phyloP scores from a whole-genome alignment of 805 yeast genomes.

The Wickerhamiella musiphila region DNA sequence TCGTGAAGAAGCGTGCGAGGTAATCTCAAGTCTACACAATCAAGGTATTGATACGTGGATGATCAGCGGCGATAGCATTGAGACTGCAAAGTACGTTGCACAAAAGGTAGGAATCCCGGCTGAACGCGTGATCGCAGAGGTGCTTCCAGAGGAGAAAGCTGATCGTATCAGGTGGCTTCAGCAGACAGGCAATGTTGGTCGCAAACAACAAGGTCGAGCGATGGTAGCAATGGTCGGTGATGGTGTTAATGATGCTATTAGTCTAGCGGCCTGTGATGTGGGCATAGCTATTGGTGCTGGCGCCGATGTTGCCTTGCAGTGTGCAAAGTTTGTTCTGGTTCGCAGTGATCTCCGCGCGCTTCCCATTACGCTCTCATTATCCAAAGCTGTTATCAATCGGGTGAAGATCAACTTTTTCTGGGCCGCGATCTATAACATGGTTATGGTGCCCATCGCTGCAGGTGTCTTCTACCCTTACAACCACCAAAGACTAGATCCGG shows the following conservation, averaged over 20 bases:
- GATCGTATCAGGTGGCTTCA: constrained; percentile 40
- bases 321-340: constrained; percentile 56
- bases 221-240: constrained; percentile 69
- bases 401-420: constrained; percentile 72
- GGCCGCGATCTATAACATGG: constrained; percentile 68
- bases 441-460: constrained; percentile 89
- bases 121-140: constrained; percentile 45
- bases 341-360: constrained; percentile 32
- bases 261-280: constrained; percentile 55
- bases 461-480: constrained; percentile 73
- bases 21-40: constrained; percentile 27
- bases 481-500: constrained; percentile 56
- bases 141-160: constrained; percentile 58
- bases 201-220: constrained; percentile 15
- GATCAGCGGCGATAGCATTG: constrained; percentile 58
- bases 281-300: constrained; percentile 67
- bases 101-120: constrained; percentile 38
- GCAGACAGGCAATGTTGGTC: constrained; percentile 21
- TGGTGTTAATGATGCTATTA: constrained; percentile 74
- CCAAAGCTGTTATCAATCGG: constrained; percentile 49
- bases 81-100: constrained; percentile 55
- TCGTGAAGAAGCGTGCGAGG: constrained; percentile 36
- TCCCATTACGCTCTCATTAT: constrained; percentile 44
- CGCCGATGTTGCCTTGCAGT: constrained; percentile 55
- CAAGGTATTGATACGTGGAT: constrained; percentile 45